Evolutionary conservation across 2,329 filamentous ascomycete species (phyloP), one percentile per base, ranked within the genome.

Genomic region (Alternaria alternata): DNA sequence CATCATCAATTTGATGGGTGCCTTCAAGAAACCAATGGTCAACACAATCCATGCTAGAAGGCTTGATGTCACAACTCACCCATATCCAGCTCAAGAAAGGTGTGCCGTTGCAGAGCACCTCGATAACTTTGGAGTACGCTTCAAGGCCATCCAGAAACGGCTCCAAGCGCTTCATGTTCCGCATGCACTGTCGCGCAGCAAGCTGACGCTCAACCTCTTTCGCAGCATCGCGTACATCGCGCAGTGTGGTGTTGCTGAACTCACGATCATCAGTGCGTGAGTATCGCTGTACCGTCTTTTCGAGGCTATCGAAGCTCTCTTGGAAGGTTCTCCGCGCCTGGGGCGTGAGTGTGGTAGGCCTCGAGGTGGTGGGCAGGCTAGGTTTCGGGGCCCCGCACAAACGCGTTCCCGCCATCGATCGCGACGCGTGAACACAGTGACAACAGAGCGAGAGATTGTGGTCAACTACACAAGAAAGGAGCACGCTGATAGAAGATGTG

Each of bases 401-500:
- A 11, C 11, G 28, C 28, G 28, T 30, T 2, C 28, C 28, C 4
- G 28, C 28, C 28, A 30, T 30, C 5, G 11, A 30, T 30, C 28
- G 28, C 28, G 28, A 4, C 28, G 11, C 28, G 28, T 30, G 9
- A 11, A 30, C 28, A 11, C 28, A 30, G 9, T 30, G 28, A 2
- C 11, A 0, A 11, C 1, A 0, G 0, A 11, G 28, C 8, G 3
- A 30, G 28, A 0, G 2, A 30, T 30, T 5, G 28, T 30, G 4
- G 28, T 30, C 28, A 30, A 12, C 4, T 5, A 5, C 0, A 6
- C 22, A 24, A 24, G 0, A 24, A 1, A 24, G 22, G 22, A 24
- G 22, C 0, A 24, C 22, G 22, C 22, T 24, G 22, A 24, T 24
- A 2, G 1, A 2, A 24, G 1, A 24, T 24, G 5, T 24, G 0